phyloP scores from a whole-genome alignment of 2,329 filamentous ascomycete genomes.

The Stenocarpella maydis region DNA sequence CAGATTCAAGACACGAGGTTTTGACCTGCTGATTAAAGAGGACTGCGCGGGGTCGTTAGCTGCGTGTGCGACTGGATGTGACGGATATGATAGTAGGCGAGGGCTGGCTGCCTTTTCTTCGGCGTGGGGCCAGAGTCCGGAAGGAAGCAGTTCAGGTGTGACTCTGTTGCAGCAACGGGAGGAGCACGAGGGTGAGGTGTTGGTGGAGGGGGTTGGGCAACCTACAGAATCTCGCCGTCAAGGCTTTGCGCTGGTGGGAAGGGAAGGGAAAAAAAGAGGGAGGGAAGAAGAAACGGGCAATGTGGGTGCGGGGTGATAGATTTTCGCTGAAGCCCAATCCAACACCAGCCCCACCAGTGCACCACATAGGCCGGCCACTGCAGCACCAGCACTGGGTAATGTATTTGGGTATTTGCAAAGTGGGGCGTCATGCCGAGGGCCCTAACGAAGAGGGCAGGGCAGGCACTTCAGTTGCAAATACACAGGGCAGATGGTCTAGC shows the following conservation, averaged over 20 bases:
- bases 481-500: slow-evolving; percentile 24
- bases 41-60: slow-evolving; percentile 34
- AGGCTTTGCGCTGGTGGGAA: slow-evolving; percentile 36
- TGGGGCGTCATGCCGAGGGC: slow-evolving; percentile 26
- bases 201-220: slow-evolving; percentile 8
- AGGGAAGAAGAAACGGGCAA: slow-evolving; percentile 33
- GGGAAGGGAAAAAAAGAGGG: slow-evolving; percentile 32
- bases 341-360: slow-evolving; percentile 31
- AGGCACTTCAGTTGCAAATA: slow-evolving; percentile 31
- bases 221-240: slow-evolving; percentile 36
- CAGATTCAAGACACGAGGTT: slow-evolving; percentile 32
- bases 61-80: neutral
- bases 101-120: neutral
- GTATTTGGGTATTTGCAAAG: no score
- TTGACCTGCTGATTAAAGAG: slow-evolving; percentile 35
- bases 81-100: neutral
- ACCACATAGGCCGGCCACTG: no score
- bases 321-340: slow-evolving; percentile 31
- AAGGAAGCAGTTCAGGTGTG: neutral
- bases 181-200: neutral
- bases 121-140: slow-evolving; percentile 7
- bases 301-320: slow-evolving; percentile 34
- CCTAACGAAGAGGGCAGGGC: neutral
- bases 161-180: neutral
- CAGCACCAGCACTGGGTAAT: no score